These are phyloP conservation scores for Backusella liffmaniae DNA, from an alignment of 192 early-diverging fungal genomes.

Conservation along the genomic window DNA sequence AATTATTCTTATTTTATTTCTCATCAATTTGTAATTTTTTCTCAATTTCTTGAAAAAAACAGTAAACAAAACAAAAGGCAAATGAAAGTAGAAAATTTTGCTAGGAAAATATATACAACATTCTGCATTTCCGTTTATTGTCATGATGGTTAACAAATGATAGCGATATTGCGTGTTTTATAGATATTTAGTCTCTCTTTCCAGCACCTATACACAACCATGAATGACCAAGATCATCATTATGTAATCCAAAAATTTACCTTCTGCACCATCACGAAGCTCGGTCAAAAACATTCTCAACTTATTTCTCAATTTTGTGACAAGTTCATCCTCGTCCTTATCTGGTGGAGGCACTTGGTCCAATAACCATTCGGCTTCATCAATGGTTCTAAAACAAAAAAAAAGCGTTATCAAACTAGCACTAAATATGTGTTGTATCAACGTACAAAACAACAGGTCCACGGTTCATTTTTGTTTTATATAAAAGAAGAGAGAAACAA, in stretches of 20 bases:
- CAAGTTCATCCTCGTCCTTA: conserved; percentile 31
- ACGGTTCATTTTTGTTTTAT: conserved; percentile 13
- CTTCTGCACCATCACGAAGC: conserved; percentile 33
- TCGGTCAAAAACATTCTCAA: conserved; percentile 21
- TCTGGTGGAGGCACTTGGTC: conserved; percentile 37
- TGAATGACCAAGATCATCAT: background rate
- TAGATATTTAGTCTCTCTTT: conserved; percentile 10
- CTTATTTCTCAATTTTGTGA: conserved; percentile 29
- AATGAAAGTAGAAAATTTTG: no score
- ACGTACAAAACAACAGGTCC: conserved; percentile 25
- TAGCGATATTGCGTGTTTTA: background rate
- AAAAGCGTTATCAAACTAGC: background rate
- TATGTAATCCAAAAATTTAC: background rate
- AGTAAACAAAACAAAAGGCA: no score
- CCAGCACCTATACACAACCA: background rate
- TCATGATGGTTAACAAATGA: no score
- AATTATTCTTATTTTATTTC: no score
- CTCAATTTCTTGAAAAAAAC: no score
- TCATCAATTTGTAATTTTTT: no score
- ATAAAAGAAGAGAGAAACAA: background rate
- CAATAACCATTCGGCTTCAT: conserved; percentile 37
- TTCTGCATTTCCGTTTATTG: no score
- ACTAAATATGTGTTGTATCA: background rate
- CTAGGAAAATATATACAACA: no score
- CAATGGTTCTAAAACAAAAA: conserved; percentile 24